These are phyloP conservation scores for Biscutella laevigata DNA, from an alignment of 441 rosid species.

Conservation along the genomic window DNA sequence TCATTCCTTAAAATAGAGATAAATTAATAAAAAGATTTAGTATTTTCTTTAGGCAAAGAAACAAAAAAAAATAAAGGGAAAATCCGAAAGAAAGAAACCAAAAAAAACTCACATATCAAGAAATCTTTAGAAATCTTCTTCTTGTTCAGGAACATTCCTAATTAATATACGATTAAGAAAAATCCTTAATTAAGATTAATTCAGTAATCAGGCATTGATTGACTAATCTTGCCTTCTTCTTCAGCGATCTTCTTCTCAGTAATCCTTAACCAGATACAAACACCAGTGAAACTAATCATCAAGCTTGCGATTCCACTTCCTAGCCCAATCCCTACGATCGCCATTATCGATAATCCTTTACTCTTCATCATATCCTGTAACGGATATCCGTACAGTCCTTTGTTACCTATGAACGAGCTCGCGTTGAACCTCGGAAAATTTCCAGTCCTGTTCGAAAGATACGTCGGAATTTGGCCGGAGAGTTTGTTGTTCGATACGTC, in stretches of 20 bases:
- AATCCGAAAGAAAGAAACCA: neutral
- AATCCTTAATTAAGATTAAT: neutral
- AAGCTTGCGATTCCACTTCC: conserved; percentile 91
- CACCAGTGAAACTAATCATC: conserved; percentile 78
- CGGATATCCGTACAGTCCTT: conserved; percentile 84
- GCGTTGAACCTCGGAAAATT: conserved; percentile 68
- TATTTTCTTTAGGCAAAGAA: neutral
- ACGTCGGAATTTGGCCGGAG: conserved; percentile 69
- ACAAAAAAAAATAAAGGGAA: neutral
- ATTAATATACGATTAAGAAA: conserved; percentile 6
- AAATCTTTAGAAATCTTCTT: neutral
- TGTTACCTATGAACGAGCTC: conserved; percentile 71
- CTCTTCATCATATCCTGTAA: conserved; percentile 55
- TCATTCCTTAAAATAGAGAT: conserved; percentile 4
- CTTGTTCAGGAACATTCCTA: neutral
- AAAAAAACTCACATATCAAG: neutral
- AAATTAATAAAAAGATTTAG: neutral
- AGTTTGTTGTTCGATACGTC: conserved; percentile 77
- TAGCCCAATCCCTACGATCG: conserved; percentile 87
- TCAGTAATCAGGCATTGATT: conserved; percentile 85
- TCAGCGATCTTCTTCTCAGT: conserved; percentile 70
- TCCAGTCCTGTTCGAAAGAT: conserved; percentile 63
- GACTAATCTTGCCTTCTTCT: conserved; percentile 80
- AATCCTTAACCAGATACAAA: conserved; percentile 83
- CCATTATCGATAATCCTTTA: conserved; percentile 55